Conservation (phyloP, 139 green algal species). For the Nannochloris sp. region DNA sequence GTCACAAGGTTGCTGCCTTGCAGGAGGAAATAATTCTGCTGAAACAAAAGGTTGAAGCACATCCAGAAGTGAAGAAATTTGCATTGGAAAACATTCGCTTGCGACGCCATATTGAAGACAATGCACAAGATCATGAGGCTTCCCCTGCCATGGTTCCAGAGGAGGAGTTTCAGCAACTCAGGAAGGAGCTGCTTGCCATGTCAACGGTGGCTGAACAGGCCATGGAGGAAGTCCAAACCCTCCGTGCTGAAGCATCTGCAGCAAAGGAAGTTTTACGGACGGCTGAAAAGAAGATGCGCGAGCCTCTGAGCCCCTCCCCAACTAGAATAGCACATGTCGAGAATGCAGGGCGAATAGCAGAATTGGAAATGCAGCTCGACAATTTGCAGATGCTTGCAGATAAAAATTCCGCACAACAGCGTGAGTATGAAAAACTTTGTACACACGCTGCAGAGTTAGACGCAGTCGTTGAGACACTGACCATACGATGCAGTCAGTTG, state of each 20-base stretch:
- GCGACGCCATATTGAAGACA: not conserved
- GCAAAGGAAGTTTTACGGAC: conserved; percentile 7
- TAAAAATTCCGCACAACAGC: too few relatives aligned
- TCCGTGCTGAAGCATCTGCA: conserved; percentile 31
- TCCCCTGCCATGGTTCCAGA: not conserved
- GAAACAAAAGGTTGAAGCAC: conserved; percentile 19
- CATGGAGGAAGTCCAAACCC: conserved; percentile 12
- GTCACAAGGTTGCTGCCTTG: conserved; percentile 8
- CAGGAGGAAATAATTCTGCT: conserved; percentile 27
- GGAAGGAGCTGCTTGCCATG: conserved; percentile 10
- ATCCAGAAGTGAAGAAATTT: conserved; percentile 45
- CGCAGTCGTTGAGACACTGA: too few relatives aligned
- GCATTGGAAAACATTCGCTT: conserved; percentile 39
- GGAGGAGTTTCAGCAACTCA: conserved; percentile 23
- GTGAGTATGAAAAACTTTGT: too few relatives aligned
- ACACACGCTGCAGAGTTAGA: too few relatives aligned
- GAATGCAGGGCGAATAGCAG: too few relatives aligned
- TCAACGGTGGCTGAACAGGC: conserved; percentile 5
- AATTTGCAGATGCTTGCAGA: too few relatives aligned
- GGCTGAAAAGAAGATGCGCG: conserved; percentile 17
- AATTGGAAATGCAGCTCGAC: too few relatives aligned
- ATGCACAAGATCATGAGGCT: too few relatives aligned
- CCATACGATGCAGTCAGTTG: too few relatives aligned
- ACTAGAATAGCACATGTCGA: too few relatives aligned
- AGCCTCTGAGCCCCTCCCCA: too few relatives aligned